Evolutionary conservation across 1,139 yeast genomes (phyloP).

Genomic region (Kodamaea suecica): DNA sequence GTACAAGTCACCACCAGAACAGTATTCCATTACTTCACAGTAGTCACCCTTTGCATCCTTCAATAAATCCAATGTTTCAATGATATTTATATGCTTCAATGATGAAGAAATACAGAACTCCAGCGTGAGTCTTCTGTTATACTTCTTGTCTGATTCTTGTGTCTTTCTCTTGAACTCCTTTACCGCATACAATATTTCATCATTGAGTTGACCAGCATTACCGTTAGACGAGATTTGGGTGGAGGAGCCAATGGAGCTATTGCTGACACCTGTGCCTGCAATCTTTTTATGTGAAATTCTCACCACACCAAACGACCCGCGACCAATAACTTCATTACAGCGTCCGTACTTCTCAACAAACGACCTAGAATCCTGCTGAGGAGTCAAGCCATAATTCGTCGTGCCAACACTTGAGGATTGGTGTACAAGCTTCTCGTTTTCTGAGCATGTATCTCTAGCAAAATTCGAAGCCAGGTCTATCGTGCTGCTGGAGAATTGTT

Average conservation of each 20-base stretch:
- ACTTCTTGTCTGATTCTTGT: slow-evolving; percentile 45
- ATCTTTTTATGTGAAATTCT: slow-evolving; percentile 43
- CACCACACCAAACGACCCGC: slow-evolving; percentile 49
- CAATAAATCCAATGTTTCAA: slow-evolving; percentile 79
- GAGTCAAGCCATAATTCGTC: slow-evolving; percentile 1
- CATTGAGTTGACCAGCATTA: slow-evolving; percentile 12
- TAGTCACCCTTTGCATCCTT: slow-evolving; percentile 91
- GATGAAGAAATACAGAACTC: slow-evolving; percentile 50
- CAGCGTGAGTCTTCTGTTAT: slow-evolving; percentile 42
- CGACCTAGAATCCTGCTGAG: slow-evolving; percentile 32
- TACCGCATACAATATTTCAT: slow-evolving; percentile 44
- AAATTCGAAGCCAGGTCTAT: not conserved
- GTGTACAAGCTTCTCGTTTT: not conserved
- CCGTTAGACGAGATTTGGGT: slow-evolving; percentile 2
- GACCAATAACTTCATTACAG: slow-evolving; percentile 49
- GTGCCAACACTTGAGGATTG: slow-evolving; percentile 1
- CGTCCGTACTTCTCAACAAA: slow-evolving; percentile 50
- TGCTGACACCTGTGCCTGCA: not conserved
- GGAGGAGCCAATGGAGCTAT: slow-evolving; percentile 2
- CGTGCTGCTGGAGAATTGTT: not conserved
- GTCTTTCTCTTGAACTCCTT: slow-evolving; percentile 44
- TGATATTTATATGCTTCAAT: slow-evolving; percentile 54
- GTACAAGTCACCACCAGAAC: slow-evolving; percentile 92
- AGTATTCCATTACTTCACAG: slow-evolving; percentile 95
- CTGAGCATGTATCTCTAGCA: too few species aligned